A percentile compares a stretch with the other conserved stretches of the same genome.
These are phyloP conservation scores for Fusarium sp. DNA, from an alignment of 2,329 filamentous ascomycete species.

Conservation along the genomic window DNA sequence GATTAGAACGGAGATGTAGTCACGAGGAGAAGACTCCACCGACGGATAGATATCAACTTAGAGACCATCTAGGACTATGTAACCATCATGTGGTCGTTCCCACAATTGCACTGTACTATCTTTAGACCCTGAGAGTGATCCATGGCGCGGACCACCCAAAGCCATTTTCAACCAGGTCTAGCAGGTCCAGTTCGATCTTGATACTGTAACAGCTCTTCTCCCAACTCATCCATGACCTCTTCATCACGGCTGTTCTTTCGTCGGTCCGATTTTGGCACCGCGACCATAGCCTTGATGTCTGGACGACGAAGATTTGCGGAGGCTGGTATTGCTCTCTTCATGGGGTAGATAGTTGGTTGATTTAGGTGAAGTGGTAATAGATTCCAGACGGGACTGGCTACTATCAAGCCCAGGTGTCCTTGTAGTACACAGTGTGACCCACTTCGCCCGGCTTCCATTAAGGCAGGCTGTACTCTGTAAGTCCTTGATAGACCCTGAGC, in stretches of 20 bases:
- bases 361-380: neutral
- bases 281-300: neutral
- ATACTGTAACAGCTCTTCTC: neutral
- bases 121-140: constrained; percentile 9
- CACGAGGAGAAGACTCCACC: neutral
- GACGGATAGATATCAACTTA: neutral
- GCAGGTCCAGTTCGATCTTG: neutral
- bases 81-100: constrained; percentile 30
- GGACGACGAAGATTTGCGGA: neutral
- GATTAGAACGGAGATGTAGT: neutral
- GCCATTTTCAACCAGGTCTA: constrained; percentile 1
- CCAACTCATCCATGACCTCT: constrained; percentile 8
- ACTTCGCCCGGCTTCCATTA: constrained; percentile 2
- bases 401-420: constrained; percentile 12
- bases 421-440: constrained; percentile 35
- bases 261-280: neutral
- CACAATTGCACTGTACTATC: neutral
- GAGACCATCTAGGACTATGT: no score
- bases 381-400: neutral
- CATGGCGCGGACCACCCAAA: neutral
- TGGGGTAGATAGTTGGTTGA: neutral
- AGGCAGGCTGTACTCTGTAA: neutral
- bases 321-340: neutral
- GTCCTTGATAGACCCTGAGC: constrained; percentile 9
- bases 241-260: neutral